Conservation (phyloP, 148 eudicot species). For the Amaranthus palmeri region DNA sequence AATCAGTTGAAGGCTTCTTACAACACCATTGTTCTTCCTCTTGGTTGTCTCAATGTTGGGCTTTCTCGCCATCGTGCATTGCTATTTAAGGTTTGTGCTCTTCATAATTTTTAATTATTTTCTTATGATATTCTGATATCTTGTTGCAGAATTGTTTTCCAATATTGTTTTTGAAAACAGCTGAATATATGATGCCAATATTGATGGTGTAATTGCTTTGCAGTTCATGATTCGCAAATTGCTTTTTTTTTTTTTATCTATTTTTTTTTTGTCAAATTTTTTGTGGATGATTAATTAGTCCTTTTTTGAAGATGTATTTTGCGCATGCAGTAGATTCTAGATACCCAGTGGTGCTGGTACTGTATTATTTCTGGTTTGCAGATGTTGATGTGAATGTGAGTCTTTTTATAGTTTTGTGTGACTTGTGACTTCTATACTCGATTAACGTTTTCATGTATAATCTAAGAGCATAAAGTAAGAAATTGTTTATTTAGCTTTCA, state of each 20-base stretch:
- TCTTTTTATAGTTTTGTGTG: not conserved
- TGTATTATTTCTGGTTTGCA: not conserved
- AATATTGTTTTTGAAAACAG: not conserved
- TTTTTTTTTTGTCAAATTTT: not conserved
- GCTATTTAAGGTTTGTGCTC: slow-evolving; percentile 66
- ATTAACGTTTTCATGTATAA: not conserved
- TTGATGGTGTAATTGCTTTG: not conserved
- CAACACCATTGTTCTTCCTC: slow-evolving; percentile 69
- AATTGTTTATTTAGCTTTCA: not conserved
- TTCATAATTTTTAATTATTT: slow-evolving; percentile 9
- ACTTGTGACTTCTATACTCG: not conserved
- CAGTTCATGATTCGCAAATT: not conserved
- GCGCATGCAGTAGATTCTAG: not conserved
- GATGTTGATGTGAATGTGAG: not conserved
- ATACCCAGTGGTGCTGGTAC: not conserved
- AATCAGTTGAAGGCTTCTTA: slow-evolving; percentile 51
- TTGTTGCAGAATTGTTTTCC: not conserved
- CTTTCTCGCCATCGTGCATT: slow-evolving; percentile 95
- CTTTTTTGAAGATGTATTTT: not conserved
- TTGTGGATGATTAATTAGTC: not conserved
- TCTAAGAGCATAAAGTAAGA: not conserved
- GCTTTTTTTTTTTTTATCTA: not conserved
- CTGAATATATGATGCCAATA: not conserved
- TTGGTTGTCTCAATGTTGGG: slow-evolving; percentile 87
- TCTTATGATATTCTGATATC: not conserved